These are phyloP conservation scores for Gentiana dahurica DNA, from an alignment of 257 asterid species.

Conservation along the genomic window DNA sequence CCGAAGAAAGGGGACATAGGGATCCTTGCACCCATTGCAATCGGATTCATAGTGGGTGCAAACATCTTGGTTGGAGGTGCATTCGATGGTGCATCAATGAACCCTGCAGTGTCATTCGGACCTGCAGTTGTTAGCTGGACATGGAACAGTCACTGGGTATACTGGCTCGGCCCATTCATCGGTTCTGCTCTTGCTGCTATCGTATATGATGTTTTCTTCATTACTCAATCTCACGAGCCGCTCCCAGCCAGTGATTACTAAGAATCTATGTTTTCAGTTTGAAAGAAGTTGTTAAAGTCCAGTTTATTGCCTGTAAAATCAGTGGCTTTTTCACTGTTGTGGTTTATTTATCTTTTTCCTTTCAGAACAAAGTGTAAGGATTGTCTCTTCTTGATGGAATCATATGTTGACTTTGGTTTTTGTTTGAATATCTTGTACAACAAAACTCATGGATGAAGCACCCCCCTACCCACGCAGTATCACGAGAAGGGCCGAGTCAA, in stretches of 20 bases:
- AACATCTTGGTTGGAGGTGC: conserved; percentile 86
- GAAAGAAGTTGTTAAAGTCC: background rate
- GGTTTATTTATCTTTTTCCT: background rate
- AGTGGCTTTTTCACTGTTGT: background rate
- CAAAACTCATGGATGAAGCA: too few species aligned
- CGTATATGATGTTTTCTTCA: conserved; percentile 50
- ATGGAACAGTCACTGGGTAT: conserved; percentile 76
- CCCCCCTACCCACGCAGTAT: too few species aligned
- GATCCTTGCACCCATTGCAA: conserved; percentile 70
- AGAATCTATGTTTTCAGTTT: background rate
- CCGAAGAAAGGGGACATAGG: conserved; percentile 77
- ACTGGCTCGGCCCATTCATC: conserved; percentile 70
- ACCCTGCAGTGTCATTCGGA: conserved; percentile 84
- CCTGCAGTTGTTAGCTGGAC: conserved; percentile 87
- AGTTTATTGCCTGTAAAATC: background rate
- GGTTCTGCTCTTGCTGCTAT: conserved; percentile 64
- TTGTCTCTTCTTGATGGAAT: conserved; percentile 12
- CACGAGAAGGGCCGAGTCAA: too few species aligned
- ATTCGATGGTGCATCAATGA: conserved; percentile 78
- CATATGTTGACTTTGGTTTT: conserved; percentile 6
- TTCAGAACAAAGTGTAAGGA: background rate
- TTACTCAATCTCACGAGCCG: conserved; percentile 40
- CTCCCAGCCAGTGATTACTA: conserved; percentile 49
- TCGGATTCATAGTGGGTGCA: conserved; percentile 83
- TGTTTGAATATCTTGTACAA: too few species aligned